Percentiles rank a stretch among this genome's conserved stretches.
phyloP scores from a whole-genome alignment of 2,329 filamentous ascomycete species.

The Acephala macrosclerotiorum region DNA sequence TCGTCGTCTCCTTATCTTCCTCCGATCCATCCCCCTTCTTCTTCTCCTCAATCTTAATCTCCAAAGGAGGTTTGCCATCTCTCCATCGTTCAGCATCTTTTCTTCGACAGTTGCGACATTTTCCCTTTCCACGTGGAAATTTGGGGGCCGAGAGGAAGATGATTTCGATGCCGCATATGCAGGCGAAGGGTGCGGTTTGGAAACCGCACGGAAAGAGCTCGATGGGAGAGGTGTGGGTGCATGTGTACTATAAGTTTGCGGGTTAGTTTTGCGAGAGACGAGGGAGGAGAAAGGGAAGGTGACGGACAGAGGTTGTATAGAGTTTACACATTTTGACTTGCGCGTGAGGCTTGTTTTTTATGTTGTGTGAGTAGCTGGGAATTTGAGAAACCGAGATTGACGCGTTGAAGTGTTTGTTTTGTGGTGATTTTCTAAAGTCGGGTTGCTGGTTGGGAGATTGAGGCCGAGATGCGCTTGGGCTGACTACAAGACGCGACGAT shows the following conservation, averaged over 20 bases:
- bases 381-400: not conserved
- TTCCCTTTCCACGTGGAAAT: not conserved
- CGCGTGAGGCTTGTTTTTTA: not conserved
- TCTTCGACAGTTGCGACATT: not conserved
- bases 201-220: conserved; percentile 10
- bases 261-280: not conserved
- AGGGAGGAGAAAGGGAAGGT: not conserved
- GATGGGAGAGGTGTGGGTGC: conserved; percentile 1
- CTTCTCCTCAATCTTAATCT: not conserved
- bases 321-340: not conserved
- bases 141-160: not conserved
- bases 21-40: not conserved
- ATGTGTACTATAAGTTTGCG: not conserved
- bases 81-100: not conserved
- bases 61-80: not conserved
- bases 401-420: not conserved
- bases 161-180: conserved; percentile 7
- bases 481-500: too few species aligned
- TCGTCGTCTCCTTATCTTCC: not conserved
- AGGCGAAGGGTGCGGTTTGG: not conserved
- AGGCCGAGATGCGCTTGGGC: too few species aligned
- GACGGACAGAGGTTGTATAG: not conserved
- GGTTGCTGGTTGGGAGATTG: not conserved
- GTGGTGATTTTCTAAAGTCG: not conserved
- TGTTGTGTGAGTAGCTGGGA: not conserved